Percentiles rank a stretch among this genome's conserved stretches.
Conservation (phyloP, 2,329 filamentous ascomycete genomes). For the Paracamarosporium sp. region DNA sequence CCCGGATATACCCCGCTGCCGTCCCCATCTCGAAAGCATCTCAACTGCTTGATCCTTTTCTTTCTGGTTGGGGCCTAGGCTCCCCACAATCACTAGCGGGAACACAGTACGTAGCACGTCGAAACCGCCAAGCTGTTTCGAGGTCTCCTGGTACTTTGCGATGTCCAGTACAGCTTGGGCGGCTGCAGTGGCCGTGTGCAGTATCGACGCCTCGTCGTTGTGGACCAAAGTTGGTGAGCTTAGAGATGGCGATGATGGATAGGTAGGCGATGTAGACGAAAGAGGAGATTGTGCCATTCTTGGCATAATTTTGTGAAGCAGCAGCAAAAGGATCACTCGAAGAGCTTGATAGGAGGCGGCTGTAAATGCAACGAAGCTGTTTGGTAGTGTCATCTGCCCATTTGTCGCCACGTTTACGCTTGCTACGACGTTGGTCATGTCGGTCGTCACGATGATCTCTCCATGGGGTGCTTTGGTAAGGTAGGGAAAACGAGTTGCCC, state of each 20-base stretch:
- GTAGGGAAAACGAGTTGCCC: constrained; percentile 28
- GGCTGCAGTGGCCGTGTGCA: background rate
- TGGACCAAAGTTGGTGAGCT: background rate
- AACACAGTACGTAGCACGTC: constrained; percentile 34
- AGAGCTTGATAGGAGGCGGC: constrained; percentile 28
- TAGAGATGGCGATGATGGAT: background rate
- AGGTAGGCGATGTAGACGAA: background rate
- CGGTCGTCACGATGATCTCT: constrained; percentile 10
- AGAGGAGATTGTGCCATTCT: background rate
- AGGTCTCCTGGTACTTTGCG: constrained; percentile 24
- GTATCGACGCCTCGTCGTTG: background rate
- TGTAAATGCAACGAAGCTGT: constrained; percentile 29
- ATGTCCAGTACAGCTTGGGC: constrained; percentile 20
- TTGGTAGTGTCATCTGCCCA: constrained; percentile 18
- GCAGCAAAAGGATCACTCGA: constrained; percentile 23
- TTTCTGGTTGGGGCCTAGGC: constrained; percentile 23
- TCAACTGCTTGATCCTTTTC: constrained; percentile 19
- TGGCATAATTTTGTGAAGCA: constrained; percentile 26
- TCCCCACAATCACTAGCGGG: constrained; percentile 31
- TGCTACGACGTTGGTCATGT: constrained; percentile 17
- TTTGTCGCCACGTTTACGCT: constrained; percentile 7
- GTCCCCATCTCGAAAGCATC: constrained; percentile 35
- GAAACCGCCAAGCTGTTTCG: constrained; percentile 27
- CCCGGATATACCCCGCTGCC: constrained; percentile 22
- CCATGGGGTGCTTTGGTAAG: constrained; percentile 16